Conservation (phyloP, 352 stramenopile species). For the Globisporangium orthogonon region DNA sequence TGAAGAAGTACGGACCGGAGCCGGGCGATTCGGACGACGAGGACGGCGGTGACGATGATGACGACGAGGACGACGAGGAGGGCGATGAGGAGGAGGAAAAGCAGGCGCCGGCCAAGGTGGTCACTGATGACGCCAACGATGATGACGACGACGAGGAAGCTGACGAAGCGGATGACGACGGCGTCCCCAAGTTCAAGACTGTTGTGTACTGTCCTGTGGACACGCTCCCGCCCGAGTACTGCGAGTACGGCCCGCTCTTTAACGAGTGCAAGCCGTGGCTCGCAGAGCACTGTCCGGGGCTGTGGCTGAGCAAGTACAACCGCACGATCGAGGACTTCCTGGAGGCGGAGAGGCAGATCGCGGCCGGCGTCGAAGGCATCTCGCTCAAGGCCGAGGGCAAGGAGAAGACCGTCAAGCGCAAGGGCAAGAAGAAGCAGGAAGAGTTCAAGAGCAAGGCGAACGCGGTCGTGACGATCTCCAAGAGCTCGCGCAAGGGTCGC, state of each 20-base stretch:
- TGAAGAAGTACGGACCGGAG: constrained; percentile 83
- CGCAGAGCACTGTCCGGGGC: constrained; percentile 58
- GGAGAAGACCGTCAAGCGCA: constrained; percentile 76
- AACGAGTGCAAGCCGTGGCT: constrained; percentile 83
- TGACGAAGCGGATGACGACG: constrained; percentile 28
- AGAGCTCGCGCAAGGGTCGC: constrained; percentile 67
- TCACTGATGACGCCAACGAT: constrained; percentile 14
- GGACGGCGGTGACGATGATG: constrained; percentile 38
- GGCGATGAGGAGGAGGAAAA: constrained; percentile 34
- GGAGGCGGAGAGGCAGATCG: constrained; percentile 76
- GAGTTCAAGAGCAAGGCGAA: constrained; percentile 68
- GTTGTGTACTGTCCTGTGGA: constrained; percentile 85
- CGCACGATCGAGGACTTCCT: constrained; percentile 70
- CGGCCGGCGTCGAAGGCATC: constrained; percentile 68
- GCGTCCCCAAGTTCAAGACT: constrained; percentile 41
- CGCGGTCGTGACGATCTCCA: constrained; percentile 57
- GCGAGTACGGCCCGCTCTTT: constrained; percentile 82
- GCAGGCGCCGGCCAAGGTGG: constrained; percentile 3
- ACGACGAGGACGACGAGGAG: constrained; percentile 14
- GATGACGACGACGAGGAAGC: constrained; percentile 35
- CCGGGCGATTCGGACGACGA: constrained; percentile 68
- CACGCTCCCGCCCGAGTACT: constrained; percentile 80
- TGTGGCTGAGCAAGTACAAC: constrained; percentile 82
- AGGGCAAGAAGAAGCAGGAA: constrained; percentile 77
- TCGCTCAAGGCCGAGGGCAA: constrained; percentile 59